Evolutionary conservation across 306 rosid species (phyloP).

Genomic region (Inga leiocalycina): DNA sequence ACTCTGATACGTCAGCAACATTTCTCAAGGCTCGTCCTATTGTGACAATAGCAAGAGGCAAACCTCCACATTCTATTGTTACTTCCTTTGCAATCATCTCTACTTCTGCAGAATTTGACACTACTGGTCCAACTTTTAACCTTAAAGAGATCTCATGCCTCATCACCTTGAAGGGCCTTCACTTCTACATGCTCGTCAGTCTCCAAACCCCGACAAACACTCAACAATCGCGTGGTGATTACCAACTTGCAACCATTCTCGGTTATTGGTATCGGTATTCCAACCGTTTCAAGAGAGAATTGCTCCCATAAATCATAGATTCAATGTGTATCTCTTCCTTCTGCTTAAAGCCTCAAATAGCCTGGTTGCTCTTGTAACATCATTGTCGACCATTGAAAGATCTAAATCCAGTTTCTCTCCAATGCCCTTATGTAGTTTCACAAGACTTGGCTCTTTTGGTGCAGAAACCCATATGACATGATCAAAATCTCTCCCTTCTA

Average conservation of each 20-base stretch:
- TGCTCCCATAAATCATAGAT: neutral
- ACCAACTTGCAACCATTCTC: neutral
- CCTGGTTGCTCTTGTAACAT: neutral
- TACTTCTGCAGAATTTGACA: neutral
- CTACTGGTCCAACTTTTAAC: neutral
- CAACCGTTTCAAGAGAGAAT: neutral
- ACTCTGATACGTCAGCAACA: neutral
- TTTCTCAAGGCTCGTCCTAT: neutral
- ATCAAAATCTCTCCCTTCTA: conserved; percentile 1
- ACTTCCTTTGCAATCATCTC: neutral
- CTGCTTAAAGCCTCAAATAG: neutral
- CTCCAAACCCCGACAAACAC: neutral
- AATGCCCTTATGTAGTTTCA: neutral
- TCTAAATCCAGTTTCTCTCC: neutral
- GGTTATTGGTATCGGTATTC: neutral
- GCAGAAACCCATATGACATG: neutral
- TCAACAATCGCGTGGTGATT: neutral
- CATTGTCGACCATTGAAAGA: neutral
- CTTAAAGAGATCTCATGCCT: neutral
- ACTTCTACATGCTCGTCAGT: neutral
- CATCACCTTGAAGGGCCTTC: neutral
- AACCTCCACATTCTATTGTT: neutral
- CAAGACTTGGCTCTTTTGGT: neutral
- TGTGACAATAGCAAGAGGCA: neutral
- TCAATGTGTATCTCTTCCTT: neutral